Evolutionary conservation across 2,329 filamentous ascomycete genomes (phyloP).

Genomic region (Neonectria magnoliae): DNA sequence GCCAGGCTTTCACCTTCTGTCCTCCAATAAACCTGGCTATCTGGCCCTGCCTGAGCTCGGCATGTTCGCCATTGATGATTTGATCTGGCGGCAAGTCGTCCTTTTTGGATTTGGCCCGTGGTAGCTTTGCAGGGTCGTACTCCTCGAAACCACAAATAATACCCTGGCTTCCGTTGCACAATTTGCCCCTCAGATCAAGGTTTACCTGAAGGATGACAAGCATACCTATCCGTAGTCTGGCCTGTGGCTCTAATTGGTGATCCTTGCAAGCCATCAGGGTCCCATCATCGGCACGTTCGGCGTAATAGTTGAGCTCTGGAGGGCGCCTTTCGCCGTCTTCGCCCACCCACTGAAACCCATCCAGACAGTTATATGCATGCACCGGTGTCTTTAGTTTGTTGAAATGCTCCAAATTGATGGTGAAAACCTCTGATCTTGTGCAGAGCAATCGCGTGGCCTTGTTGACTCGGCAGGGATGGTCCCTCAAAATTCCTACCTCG

Average conservation of each 20-base stretch:
- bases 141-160: conserved; percentile 36
- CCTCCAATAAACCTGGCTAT: conserved; percentile 21
- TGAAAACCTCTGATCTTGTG: conserved; percentile 16
- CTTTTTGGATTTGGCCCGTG: conserved; percentile 1
- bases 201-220: conserved; percentile 41
- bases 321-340: not conserved
- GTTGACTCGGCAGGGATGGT: conserved; percentile 53
- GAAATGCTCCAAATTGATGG: conserved; percentile 24
- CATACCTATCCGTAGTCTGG: conserved; percentile 30
- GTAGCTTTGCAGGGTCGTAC: not conserved
- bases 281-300: conserved; percentile 5
- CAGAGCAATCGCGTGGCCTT: conserved; percentile 30
- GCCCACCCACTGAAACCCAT: conserved; percentile 17
- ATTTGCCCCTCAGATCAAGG: conserved; percentile 14
- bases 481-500: conserved; percentile 56
- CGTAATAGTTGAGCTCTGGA: not conserved
- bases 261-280: conserved; percentile 19
- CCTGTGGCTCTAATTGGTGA: conserved; percentile 20
- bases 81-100: not conserved
- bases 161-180: conserved; percentile 43
- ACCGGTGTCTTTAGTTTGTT: conserved; percentile 13
- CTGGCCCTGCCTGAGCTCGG: conserved; percentile 8
- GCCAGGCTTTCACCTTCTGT: conserved; percentile 24
- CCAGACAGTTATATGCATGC: conserved; percentile 18
- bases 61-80: conserved; percentile 17